Percentiles rank a stretch among this genome's conserved stretches.
phyloP scores from a whole-genome alignment of 2,329 filamentous ascomycete species.

The Cucurbitaria berberidis region DNA sequence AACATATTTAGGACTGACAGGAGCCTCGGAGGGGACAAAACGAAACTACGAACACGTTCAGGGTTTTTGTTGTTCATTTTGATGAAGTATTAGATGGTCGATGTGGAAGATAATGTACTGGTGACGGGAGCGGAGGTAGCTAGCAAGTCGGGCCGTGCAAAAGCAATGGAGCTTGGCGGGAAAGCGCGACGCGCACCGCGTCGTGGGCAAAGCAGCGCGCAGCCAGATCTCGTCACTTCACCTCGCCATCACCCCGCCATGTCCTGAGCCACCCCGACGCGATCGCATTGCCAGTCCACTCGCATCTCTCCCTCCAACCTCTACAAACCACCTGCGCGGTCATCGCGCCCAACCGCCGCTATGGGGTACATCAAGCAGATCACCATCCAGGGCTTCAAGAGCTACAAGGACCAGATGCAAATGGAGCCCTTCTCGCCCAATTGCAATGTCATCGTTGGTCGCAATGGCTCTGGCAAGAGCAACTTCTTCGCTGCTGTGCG shows the following conservation, averaged over 20 bases:
- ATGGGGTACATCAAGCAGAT: conserved; percentile 93
- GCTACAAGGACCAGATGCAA: conserved; percentile 99
- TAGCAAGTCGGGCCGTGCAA: background rate
- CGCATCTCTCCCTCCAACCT: background rate
- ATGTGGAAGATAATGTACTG: background rate
- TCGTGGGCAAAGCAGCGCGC: conserved; percentile 22
- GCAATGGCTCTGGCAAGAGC: conserved; percentile 98
- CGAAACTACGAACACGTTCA: too few species aligned
- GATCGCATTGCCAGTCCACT: conserved; percentile 15
- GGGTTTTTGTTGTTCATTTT: too few species aligned
- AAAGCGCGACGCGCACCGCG: conserved; percentile 33
- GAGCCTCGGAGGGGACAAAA: too few species aligned
- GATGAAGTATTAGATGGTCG: too few species aligned
- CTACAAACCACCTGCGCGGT: conserved; percentile 6
- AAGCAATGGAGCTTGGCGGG: conserved; percentile 16
- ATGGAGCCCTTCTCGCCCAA: conserved; percentile 98
- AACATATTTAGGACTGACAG: too few species aligned
- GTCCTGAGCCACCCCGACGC: conserved; percentile 18
- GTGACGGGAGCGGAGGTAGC: too few species aligned
- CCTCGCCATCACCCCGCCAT: conserved; percentile 21
- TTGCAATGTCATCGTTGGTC: conserved; percentile 97
- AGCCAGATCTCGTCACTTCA: conserved; percentile 4
- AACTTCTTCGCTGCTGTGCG: conserved; percentile 99
- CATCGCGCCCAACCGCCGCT: conserved; percentile 21
- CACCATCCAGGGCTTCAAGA: conserved; percentile 99